Percentiles rank a stretch among this genome's conserved stretches.
These are phyloP conservation scores for Croton setiger DNA, from an alignment of 441 rosid genomes.

Conservation along the genomic window DNA sequence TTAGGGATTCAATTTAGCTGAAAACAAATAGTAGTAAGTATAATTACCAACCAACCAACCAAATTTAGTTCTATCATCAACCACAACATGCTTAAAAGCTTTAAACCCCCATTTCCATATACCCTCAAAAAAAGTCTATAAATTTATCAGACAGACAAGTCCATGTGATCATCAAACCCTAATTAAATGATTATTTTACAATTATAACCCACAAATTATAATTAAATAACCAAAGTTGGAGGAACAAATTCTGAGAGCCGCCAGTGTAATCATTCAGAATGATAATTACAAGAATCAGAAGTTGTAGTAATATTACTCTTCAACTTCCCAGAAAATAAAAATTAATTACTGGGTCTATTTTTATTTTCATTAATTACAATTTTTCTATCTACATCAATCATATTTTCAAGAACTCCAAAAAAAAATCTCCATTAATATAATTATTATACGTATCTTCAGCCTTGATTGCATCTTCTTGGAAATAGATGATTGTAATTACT, in stretches of 20 bases:
- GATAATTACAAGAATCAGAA: slow-evolving; percentile 29
- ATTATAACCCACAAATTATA: not conserved
- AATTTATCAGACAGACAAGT: slow-evolving; percentile 36
- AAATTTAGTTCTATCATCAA: slow-evolving; percentile 6
- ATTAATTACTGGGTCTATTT: not conserved
- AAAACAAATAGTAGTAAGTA: no score
- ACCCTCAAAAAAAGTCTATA: slow-evolving; percentile 20
- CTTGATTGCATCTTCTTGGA: slow-evolving; percentile 28
- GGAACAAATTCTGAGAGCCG: slow-evolving; percentile 62
- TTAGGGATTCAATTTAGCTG: no score
- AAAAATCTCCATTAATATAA: no score
- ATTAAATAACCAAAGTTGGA: slow-evolving; percentile 34
- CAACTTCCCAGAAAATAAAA: slow-evolving; percentile 36
- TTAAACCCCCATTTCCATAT: slow-evolving; percentile 11
- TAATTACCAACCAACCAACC: no score
- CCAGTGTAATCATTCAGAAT: slow-evolving; percentile 58
- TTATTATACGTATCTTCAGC: not conserved
- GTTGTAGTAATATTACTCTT: slow-evolving; percentile 18
- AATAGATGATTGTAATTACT: slow-evolving; percentile 30
- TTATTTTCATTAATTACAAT: slow-evolving; percentile 22
- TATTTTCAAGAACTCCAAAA: slow-evolving; percentile 8
- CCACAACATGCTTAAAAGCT: slow-evolving; percentile 17
- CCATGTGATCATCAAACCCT: slow-evolving; percentile 42
- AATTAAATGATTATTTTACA: not conserved
- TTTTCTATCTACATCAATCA: slow-evolving; percentile 26